phyloP scores from a whole-genome alignment of 192 early-diverging fungal genomes.

The Backusella tuberculispora region DNA sequence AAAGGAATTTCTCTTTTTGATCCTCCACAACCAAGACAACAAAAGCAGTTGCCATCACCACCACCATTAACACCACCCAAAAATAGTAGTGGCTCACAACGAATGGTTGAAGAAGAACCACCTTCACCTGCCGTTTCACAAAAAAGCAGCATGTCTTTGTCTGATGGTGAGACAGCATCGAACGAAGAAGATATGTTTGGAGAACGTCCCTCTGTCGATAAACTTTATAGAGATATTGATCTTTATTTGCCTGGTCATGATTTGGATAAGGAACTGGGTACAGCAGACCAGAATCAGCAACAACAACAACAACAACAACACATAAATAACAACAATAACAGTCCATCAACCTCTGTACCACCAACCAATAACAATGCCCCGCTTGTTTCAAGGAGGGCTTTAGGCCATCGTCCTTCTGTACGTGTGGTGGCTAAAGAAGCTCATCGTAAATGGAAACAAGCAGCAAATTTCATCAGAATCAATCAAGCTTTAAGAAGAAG shows the following conservation, averaged over 20 bases:
- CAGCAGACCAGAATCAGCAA: not conserved
- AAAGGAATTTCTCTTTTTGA: constrained; percentile 9
- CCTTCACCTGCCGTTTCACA: constrained; percentile 1
- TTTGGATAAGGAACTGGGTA: constrained; percentile 66
- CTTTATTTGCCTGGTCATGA: constrained; percentile 74
- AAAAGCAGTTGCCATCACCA: not conserved
- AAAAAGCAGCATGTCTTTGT: not conserved
- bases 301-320: not conserved
- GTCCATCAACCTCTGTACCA: not conserved
- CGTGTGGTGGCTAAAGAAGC: constrained; percentile 50
- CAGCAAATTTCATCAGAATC: constrained; percentile 26
- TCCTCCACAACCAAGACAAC: constrained; percentile 10
- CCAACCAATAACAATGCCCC: not conserved
- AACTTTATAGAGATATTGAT: constrained; percentile 66
- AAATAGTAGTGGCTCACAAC: not conserved
- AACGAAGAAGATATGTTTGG: constrained; percentile 46
- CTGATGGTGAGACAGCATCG: not conserved
- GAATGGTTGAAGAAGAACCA: not conserved
- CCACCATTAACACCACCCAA: not conserved
- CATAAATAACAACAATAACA: not conserved
- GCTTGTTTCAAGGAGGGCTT: constrained; percentile 20
- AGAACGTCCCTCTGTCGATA: constrained; percentile 66
- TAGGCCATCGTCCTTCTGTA: constrained; percentile 49
- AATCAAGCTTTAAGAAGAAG: constrained; percentile 34
- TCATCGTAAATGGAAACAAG: constrained; percentile 22